phyloP scores from a whole-genome alignment of 2,329 filamentous ascomycete species.

The Ophiostoma pallidulum region DNA sequence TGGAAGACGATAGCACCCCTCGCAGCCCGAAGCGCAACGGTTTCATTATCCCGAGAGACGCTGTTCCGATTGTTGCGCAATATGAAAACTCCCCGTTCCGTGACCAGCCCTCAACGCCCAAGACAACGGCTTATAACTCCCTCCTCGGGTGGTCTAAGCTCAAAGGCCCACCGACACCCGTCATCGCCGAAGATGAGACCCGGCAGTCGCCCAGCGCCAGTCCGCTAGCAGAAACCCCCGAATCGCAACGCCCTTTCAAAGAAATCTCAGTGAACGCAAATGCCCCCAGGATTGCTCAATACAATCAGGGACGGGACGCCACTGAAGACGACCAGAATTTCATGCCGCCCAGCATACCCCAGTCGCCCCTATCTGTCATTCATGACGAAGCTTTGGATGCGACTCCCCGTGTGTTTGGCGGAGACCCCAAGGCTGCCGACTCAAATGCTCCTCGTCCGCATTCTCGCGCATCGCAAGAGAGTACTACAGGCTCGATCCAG shows the following conservation, averaged over 20 bases:
- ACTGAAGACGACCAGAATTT: constrained; percentile 3
- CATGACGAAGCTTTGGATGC: not conserved
- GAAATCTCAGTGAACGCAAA: constrained; percentile 52
- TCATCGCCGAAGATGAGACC: constrained; percentile 58
- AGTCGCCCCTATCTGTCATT: not conserved
- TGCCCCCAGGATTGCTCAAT: constrained; percentile 12
- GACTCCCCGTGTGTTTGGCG: constrained; percentile 1
- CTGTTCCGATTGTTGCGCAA: constrained; percentile 12
- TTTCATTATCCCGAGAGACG: constrained; percentile 46
- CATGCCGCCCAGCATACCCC: not conserved
- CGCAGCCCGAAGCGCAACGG: constrained; percentile 45
- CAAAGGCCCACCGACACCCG: constrained; percentile 28
- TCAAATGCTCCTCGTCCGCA: constrained; percentile 32
- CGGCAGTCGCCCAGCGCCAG: constrained; percentile 40
- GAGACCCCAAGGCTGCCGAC: constrained; percentile 7
- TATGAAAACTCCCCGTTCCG: not conserved
- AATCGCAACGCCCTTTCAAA: constrained; percentile 49
- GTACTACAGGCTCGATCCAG: constrained; percentile 34
- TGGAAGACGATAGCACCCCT: constrained; percentile 17
- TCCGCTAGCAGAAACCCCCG: constrained; percentile 36
- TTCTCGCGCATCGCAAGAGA: constrained; percentile 37
- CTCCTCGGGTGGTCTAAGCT: constrained; percentile 36
- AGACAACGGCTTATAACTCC: constrained; percentile 32
- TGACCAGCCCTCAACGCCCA: constrained; percentile 28
- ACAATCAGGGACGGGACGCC: not conserved